Percentiles rank a stretch among this genome's conserved stretches.
Evolutionary conservation across 2,329 filamentous ascomycete species (phyloP).

Genomic region (Proliferodiscus dingleyae): DNA sequence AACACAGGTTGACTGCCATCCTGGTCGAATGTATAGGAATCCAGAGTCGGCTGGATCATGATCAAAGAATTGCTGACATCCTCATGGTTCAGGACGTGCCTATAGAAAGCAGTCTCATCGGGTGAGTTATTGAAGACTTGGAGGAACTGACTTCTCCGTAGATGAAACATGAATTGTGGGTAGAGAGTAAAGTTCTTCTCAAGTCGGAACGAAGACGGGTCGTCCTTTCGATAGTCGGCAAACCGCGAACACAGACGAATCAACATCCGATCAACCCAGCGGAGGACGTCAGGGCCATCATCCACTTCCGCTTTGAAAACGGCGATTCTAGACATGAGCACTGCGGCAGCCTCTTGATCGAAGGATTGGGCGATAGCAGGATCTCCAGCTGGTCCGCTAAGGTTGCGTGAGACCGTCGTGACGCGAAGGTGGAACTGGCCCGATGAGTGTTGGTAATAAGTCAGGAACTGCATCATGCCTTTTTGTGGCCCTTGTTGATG

Average conservation of each 20-base stretch:
- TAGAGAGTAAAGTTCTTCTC: constrained; percentile 99
- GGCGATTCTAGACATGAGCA: constrained; percentile 97
- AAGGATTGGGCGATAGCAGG: constrained; percentile 95
- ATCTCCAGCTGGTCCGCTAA: constrained; percentile 91
- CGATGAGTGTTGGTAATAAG: constrained; percentile 96
- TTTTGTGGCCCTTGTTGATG: constrained; percentile 85
- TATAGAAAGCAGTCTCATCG: constrained; percentile 98
- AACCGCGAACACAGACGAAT: constrained; percentile 95
- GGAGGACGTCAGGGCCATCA: constrained; percentile 93
- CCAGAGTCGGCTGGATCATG: constrained; percentile 97
- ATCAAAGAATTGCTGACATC: constrained; percentile 94
- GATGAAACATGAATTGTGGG: constrained; percentile 99
- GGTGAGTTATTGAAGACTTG: constrained; percentile 99
- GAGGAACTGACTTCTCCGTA: constrained; percentile 92
- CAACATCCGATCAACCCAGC: constrained; percentile 98
- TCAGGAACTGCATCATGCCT: constrained; percentile 96
- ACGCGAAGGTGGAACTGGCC: constrained; percentile 95
- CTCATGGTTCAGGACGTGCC: constrained; percentile 94
- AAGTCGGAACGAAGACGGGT: constrained; percentile 90
- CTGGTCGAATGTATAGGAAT: constrained; percentile 95
- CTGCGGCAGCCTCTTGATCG: constrained; percentile 94
- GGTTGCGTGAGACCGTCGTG: constrained; percentile 84
- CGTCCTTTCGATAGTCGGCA: constrained; percentile 96
- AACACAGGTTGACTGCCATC: constrained; percentile 91
- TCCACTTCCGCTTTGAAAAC: constrained; percentile 99